phyloP scores from a whole-genome alignment of 805 yeast genomes.

The Wickerhamiella vanderwaltii region DNA sequence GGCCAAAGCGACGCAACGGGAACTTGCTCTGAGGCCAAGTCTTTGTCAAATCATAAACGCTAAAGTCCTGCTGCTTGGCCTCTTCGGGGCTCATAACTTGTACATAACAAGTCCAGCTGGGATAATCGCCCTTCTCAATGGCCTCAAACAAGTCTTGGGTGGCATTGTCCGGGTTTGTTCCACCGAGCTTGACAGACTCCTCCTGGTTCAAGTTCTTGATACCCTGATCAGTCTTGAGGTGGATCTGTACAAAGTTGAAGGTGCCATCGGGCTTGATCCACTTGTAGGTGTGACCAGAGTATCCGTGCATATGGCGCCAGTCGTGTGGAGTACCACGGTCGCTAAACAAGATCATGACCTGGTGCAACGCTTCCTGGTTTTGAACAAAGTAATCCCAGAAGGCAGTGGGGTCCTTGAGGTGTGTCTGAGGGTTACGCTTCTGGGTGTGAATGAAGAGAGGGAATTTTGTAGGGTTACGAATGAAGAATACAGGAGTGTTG shows the following conservation, averaged over 20 bases:
- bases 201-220: conserved; percentile 34
- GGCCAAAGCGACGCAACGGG: conserved; percentile 46
- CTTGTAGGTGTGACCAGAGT: conserved; percentile 55
- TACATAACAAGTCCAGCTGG: conserved; percentile 41
- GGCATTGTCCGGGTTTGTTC: conserved; percentile 42
- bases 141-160: conserved; percentile 34
- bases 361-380: conserved; percentile 48
- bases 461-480: conserved; percentile 53
- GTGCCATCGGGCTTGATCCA: conserved; percentile 40
- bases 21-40: conserved; percentile 45
- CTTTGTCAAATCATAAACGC: conserved; percentile 44
- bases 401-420: conserved; percentile 41
- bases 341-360: conserved; percentile 44
- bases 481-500: conserved; percentile 57
- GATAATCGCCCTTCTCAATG: conserved; percentile 38
- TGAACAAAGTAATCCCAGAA: conserved; percentile 47
- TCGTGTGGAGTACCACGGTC: conserved; percentile 48
- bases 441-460: conserved; percentile 57
- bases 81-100: conserved; percentile 50
- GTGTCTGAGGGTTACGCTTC: conserved; percentile 56
- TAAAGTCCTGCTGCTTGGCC: conserved; percentile 39
- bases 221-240: conserved; percentile 41
- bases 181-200: conserved; percentile 37
- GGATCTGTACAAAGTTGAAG: conserved; percentile 45
- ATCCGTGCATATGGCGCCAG: conserved; percentile 47